Evolutionary conservation across 345 rosid genomes (phyloP).

Genomic region (Anastatica hierochuntica): DNA sequence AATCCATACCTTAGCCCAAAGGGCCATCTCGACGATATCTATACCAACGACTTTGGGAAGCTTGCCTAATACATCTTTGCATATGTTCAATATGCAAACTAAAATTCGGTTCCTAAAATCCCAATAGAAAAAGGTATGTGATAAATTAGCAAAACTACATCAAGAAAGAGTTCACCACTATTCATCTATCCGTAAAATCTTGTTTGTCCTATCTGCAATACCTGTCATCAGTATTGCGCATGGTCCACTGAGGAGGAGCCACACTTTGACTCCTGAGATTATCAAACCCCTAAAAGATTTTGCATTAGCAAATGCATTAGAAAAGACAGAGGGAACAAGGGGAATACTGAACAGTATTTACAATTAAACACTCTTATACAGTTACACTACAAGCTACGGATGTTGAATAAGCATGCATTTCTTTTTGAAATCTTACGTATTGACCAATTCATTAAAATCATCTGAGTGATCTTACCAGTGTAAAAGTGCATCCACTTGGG

Average conservation of each 20-base stretch:
- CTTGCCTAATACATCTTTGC: constrained; percentile 66
- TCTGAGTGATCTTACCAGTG: constrained; percentile 45
- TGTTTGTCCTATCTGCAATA: constrained; percentile 13
- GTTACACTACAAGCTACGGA: too few relatives aligned
- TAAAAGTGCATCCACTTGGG: constrained; percentile 95
- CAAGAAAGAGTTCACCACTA: too few relatives aligned
- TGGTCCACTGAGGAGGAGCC: constrained; percentile 97
- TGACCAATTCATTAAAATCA: neutral
- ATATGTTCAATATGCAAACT: constrained; percentile 60
- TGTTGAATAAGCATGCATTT: too few relatives aligned
- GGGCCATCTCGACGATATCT: constrained; percentile 93
- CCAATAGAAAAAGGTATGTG: neutral
- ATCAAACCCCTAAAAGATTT: constrained; percentile 77
- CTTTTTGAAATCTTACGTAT: neutral
- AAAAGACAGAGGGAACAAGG: neutral
- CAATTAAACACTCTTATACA: neutral
- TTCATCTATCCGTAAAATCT: neutral
- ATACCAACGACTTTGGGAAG: constrained; percentile 86
- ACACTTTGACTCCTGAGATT: constrained; percentile 97
- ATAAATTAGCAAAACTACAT: neutral
- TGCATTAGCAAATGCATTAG: constrained; percentile 27
- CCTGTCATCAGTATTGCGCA: constrained; percentile 98
- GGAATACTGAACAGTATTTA: neutral
- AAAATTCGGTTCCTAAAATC: constrained; percentile 63
- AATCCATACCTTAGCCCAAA: constrained; percentile 87